phyloP scores from a whole-genome alignment of 495 filamentous ascomycete genomes.

The Daldinia concentrica region DNA sequence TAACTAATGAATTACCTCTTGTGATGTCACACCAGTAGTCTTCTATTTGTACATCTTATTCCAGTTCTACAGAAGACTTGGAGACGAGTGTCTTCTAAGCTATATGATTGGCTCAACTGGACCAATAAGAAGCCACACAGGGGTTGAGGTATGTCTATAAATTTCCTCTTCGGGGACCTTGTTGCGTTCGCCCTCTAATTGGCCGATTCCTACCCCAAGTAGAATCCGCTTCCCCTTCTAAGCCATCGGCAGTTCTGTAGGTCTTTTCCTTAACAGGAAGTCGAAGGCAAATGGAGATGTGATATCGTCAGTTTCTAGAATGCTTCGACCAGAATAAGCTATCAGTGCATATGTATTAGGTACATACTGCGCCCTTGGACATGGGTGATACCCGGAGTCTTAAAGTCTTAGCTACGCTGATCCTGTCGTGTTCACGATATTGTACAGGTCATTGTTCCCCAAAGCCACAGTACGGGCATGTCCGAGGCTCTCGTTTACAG shows the following conservation, averaged over 20 bases:
- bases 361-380: not conserved
- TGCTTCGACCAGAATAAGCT: constrained; percentile 21
- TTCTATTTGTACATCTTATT: not conserved
- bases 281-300: constrained; percentile 10
- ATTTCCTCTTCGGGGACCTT: constrained; percentile 34
- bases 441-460: not conserved
- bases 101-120: not conserved
- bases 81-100: not conserved
- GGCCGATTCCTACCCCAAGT: constrained; percentile 26
- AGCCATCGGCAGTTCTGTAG: constrained; percentile 20
- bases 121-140: not conserved
- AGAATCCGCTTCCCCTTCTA: not conserved
- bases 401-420: not conserved
- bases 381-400: not conserved
- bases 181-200: constrained; percentile 28
- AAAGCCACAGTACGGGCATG: constrained; percentile 10
- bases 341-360: not conserved
- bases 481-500: constrained; percentile 13
- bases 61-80: not conserved
- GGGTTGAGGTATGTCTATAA: not conserved
- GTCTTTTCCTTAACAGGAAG: constrained; percentile 19
- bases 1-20: not conserved
- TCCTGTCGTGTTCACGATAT: not conserved
- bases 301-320: constrained; percentile 33
- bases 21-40: not conserved